Conservation (phyloP, 1,284 basidiomycete species). For the Cryptococcus jaspeensis region DNA sequence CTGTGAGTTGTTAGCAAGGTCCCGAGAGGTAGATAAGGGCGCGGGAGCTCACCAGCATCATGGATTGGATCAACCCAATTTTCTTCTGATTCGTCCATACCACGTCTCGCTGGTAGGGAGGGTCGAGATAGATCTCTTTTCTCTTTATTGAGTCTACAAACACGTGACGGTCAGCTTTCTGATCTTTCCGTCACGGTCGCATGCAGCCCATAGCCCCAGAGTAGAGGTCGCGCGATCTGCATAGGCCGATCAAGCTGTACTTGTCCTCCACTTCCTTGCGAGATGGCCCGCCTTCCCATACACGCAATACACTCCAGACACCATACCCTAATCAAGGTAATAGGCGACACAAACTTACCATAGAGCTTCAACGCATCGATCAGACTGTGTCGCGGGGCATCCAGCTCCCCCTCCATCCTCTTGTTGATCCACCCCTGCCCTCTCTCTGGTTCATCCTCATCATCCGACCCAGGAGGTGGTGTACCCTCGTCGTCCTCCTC, state of each 20-base stretch:
- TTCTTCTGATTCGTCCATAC: constrained; percentile 42
- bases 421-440: constrained; percentile 16
- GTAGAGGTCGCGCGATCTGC: too few relatives aligned
- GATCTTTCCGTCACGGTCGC: background rate
- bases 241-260: too few relatives aligned
- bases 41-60: constrained; percentile 31
- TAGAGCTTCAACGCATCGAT: constrained; percentile 28
- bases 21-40: background rate
- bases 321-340: too few relatives aligned
- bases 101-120: constrained; percentile 47
- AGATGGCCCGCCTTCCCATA: too few relatives aligned
- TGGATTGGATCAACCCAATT: constrained; percentile 33
- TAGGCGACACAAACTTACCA: constrained; percentile 21
- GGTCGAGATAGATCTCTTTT: constrained; percentile 37
- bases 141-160: constrained; percentile 35
- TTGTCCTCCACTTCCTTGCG: too few relatives aligned
- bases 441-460: constrained; percentile 27
- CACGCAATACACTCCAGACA: too few relatives aligned
- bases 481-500: constrained; percentile 10
- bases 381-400: constrained; percentile 26
- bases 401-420: constrained; percentile 25
- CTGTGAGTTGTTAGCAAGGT: constrained; percentile 12
- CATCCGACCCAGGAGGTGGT: constrained; percentile 5
- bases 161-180: background rate
- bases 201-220: background rate